Base-by-base conservation (phyloP, 2,329 filamentous ascomycete genomes). In the Domatiomyces catenatus region DNA sequence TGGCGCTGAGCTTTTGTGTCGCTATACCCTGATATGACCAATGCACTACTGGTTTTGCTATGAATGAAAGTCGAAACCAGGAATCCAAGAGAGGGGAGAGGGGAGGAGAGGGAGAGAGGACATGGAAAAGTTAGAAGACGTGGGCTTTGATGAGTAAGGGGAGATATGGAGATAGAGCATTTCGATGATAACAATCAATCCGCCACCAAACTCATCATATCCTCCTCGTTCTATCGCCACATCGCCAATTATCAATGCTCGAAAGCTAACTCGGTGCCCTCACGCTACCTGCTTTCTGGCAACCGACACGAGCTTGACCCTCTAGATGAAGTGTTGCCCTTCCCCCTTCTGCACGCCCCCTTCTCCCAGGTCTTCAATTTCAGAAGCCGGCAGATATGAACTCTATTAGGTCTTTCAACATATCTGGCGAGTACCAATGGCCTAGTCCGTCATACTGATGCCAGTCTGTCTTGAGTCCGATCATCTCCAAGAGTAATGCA, bases 391-490 rank as follows among this genome's bases (percentile, higher is more conserved):
- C 24, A 39, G 32, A 39, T 8, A 70, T 48, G 47, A 70, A 70
- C 7, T 47, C 36, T 12, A 63, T 54, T 8, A 73, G 60, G 48
- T 72, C 64, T 3, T 48, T 42, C 5, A 73, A 51, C 68, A 73
- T 72, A 22, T 64, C 57, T 1, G 58, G 51, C 1, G 66, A 70
- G 48, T 73, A 70, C 67, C 70, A 74, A 53, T 76, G 73, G 0
- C 64, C 71, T 1, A 74, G 57, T 0, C 59, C 65, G 3, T 61
- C 52, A 49, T 75, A 76, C 6, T 61, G 60, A 7, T 62, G 61
- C 58, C 69, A 69, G 6, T 64, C 49, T 0, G 68, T 63, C 1
- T 62, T 47, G 20, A 67, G 53, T 0, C 66, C 68, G 47, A 73
- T 52, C 1, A 54, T 55, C 1, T 57, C 48, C 18, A 76, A 55